phyloP scores from a whole-genome alignment of 805 yeast genomes.

The Jamesozyma hellenica region DNA sequence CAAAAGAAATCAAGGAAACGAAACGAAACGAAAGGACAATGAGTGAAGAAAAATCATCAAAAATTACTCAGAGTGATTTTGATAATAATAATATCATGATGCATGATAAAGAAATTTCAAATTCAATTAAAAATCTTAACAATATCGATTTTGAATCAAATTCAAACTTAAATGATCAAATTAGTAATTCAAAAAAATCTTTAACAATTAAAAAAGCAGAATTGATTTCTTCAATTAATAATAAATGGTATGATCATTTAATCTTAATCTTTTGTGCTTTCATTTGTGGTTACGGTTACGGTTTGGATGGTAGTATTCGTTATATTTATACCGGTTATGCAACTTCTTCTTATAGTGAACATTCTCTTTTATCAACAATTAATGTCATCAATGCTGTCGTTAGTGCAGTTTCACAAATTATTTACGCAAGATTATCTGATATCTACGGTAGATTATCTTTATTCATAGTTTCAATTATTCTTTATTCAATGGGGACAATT shows the following conservation, averaged over 20 bases:
- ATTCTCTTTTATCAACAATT: slow-evolving; percentile 43
- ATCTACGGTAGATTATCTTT: slow-evolving; percentile 46
- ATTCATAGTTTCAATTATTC: slow-evolving; percentile 35
- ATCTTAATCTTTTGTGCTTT: slow-evolving; percentile 38
- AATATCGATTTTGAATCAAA: background rate
- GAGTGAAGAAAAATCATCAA: no score
- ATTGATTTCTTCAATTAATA: slow-evolving; percentile 38
- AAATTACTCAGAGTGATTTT: no score
- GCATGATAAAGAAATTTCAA: no score
- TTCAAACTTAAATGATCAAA: background rate
- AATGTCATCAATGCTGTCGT: slow-evolving; percentile 42
- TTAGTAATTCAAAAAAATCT: background rate
- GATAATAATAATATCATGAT: no score
- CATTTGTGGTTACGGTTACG: slow-evolving; percentile 43
- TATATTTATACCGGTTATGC: slow-evolving; percentile 41
- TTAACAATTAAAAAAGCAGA: slow-evolving; percentile 38
- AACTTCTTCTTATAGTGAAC: slow-evolving; percentile 38
- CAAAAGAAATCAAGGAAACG: no score
- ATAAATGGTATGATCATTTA: slow-evolving; percentile 26
- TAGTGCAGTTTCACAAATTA: slow-evolving; percentile 48
- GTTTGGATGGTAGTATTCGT: slow-evolving; percentile 43
- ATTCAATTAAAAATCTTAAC: no score
- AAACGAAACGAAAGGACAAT: no score
- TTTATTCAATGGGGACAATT: slow-evolving; percentile 47
- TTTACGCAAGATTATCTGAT: slow-evolving; percentile 48